Conservation (phyloP, 2,329 filamentous ascomycete species). For the Monosporascus sp. region DNA sequence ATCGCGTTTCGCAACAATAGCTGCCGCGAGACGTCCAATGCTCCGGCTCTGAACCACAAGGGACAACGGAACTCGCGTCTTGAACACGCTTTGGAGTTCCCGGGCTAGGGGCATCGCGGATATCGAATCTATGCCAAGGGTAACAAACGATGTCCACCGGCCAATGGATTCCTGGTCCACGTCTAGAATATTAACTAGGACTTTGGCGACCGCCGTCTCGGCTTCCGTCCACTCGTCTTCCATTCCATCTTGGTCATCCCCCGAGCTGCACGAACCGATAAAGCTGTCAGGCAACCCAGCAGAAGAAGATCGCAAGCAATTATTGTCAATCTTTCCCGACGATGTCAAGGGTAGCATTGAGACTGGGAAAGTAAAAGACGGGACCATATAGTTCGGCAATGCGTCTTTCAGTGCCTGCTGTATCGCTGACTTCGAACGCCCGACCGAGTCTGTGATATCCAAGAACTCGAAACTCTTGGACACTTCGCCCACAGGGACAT, state of each 20-base stretch:
- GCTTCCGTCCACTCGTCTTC: slow-evolving; percentile 41
- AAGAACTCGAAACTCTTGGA: slow-evolving; percentile 30
- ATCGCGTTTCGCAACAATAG: slow-evolving; percentile 12
- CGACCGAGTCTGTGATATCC: slow-evolving; percentile 25
- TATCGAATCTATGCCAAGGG: slow-evolving; percentile 78
- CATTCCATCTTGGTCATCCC: slow-evolving; percentile 27
- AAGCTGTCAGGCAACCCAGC: slow-evolving; percentile 36
- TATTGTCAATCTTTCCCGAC: slow-evolving; percentile 69
- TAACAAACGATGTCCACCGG: slow-evolving; percentile 67
- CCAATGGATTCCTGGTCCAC: slow-evolving; percentile 43
- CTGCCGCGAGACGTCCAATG: slow-evolving; percentile 53
- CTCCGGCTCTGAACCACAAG: slow-evolving; percentile 63
- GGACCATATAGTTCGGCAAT: slow-evolving; percentile 75
- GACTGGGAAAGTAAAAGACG: slow-evolving; percentile 67
- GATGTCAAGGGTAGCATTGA: slow-evolving; percentile 63
- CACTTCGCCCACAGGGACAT: slow-evolving; percentile 41
- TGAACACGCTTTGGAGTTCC: slow-evolving; percentile 41
- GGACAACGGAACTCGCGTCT: slow-evolving; percentile 57
- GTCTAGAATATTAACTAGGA: slow-evolving; percentile 47
- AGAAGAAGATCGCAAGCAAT: slow-evolving; percentile 45
- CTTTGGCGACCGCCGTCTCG: slow-evolving; percentile 52
- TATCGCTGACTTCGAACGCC: slow-evolving; percentile 36
- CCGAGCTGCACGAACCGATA: slow-evolving; percentile 32
- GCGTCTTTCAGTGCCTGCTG: slow-evolving; percentile 48
- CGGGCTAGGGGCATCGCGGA: slow-evolving; percentile 68